Percentiles rank a stretch among this genome's conserved stretches.
phyloP scores from a whole-genome alignment of 2,329 filamentous ascomycete species.

The Stemphylium vesicarium region DNA sequence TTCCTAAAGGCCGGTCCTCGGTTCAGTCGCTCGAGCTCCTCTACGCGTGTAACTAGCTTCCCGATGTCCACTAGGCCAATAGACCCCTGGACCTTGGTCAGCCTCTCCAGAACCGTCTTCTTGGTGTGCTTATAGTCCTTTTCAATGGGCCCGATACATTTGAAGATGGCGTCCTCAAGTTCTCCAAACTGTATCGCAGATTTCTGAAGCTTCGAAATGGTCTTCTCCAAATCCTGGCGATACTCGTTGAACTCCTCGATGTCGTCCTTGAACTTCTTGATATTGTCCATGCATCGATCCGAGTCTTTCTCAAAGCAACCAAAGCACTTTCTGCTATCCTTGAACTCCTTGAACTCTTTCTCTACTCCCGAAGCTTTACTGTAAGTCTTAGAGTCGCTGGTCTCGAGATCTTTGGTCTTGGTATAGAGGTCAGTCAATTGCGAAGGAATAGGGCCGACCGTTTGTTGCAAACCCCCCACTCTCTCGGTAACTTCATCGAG shows the following conservation, averaged over 20 bases:
- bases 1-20: no score
- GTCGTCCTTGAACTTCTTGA: background rate
- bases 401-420: background rate
- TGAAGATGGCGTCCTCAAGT: background rate
- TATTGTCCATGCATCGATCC: background rate
- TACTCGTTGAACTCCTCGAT: background rate
- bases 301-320: background rate
- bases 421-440: constrained; percentile 3
- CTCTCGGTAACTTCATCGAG: background rate
- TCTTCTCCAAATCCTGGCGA: background rate
- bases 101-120: background rate
- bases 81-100: background rate
- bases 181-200: background rate
- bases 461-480: background rate
- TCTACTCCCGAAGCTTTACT: background rate
- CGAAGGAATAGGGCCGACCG: background rate
- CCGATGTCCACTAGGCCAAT: background rate
- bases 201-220: no score
- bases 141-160: background rate
- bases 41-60: background rate
- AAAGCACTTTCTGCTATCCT: background rate
- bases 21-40: background rate
- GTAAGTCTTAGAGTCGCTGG: background rate
- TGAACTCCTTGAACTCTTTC: background rate
- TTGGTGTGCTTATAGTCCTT: background rate